Conservation (phyloP, 257 asterid genomes). For the Przewalskia tangutica region DNA sequence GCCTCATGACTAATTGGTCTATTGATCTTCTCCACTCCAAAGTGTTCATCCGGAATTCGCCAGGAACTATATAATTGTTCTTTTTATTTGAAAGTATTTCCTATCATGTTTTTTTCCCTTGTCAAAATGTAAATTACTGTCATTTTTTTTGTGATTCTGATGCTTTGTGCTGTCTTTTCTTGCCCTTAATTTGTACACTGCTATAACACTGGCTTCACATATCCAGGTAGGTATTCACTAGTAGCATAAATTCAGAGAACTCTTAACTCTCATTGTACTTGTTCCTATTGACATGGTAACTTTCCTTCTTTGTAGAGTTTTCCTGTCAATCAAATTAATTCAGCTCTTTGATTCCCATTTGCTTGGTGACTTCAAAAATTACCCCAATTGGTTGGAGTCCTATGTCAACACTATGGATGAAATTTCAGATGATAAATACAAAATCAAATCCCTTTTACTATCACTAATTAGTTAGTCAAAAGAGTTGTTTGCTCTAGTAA, state of each 20-base stretch:
- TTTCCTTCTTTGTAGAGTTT: no score
- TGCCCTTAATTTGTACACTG: no score
- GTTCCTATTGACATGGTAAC: no score
- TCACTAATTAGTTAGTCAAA: not conserved
- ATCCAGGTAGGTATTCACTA: no score
- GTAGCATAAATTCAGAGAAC: no score
- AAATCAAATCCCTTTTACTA: not conserved
- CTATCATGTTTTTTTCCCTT: not conserved
- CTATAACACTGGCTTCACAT: no score
- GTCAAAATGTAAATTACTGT: not conserved
- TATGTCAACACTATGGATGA: not conserved
- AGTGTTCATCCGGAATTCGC: not conserved
- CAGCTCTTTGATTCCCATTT: not conserved
- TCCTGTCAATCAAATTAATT: no score
- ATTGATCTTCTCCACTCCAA: not conserved
- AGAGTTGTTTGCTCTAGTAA: not conserved
- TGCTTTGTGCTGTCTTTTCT: not conserved
- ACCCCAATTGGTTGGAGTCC: not conserved
- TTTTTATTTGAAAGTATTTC: no score
- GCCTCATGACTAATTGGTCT: not conserved
- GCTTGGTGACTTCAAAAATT: not conserved
- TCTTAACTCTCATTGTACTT: no score
- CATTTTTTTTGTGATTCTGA: not conserved
- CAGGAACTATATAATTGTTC: not conserved
- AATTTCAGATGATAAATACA: not conserved